Base-by-base conservation (phyloP, 2,329 filamentous ascomycete genomes). In the Sporothrix pseudoabietina region DNA sequence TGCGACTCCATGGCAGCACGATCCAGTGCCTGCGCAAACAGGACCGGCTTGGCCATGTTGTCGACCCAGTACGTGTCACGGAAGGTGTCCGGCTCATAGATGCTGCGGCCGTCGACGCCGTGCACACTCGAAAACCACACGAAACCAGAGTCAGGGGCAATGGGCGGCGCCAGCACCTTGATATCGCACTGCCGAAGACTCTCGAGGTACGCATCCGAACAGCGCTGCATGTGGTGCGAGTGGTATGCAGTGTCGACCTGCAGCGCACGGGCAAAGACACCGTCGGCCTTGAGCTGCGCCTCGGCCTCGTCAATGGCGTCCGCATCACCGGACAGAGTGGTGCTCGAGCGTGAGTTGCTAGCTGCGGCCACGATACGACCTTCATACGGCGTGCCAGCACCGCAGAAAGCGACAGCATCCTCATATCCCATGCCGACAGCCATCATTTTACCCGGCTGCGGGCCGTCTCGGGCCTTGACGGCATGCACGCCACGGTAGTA, bases 201-300 rank as follows among this genome's bases (percentile, higher is more conserved):
- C 35, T 80, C 72, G 3, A 79, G 74, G 71, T 85, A 85, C 68
- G 79, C 74, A 0, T 52, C 75, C 0, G 81, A 80, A 0, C 82
- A 77, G 30, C 35, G 73, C 0, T 77, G 68, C 85, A 87, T 87
- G 75, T 86, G 85, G 0, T 80, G 80, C 0, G 85, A 87, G 77
- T 87, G 85, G 69, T 87, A 87, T 0, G 85, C 85, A 0, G 80
- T 84, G 61, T 86, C 83, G 0, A 87, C 81, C 1, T 76, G 75
- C 7, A 87, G 77, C 0, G 79, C 12, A 1, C 82, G 78, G 0
- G 80, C 79, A 68, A 84, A 83, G 68, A 77, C 81, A 1, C 77
- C 73, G 16, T 75, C 72, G 12, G 61, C 71, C 1, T 66, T 71
- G 5, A 82, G 75, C 7, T 77, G 47, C 0, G 76, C 65, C 10